phyloP scores from a whole-genome alignment of 2,329 filamentous ascomycete species.

The Diplodia intermedia region DNA sequence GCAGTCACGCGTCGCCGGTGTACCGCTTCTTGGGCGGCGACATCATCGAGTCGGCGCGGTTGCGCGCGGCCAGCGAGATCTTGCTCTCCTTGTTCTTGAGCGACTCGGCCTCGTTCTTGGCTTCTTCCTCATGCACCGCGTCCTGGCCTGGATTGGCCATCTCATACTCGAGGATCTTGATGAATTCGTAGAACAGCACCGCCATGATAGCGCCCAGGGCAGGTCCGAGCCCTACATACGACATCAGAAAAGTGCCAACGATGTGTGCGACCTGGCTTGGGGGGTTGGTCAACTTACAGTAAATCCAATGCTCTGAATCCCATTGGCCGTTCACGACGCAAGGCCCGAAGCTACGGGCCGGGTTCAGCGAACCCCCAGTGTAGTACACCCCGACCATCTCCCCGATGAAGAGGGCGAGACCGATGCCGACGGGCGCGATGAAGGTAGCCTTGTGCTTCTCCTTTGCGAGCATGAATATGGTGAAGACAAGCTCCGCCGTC shows the following conservation, averaged over 20 bases:
- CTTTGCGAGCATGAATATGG: conserved; percentile 67
- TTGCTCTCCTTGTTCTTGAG: conserved; percentile 31
- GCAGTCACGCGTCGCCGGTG: conserved; percentile 2
- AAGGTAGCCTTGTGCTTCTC: conserved; percentile 78
- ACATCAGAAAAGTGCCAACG: background rate
- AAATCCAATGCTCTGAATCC: conserved; percentile 52
- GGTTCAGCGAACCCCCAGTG: conserved; percentile 54
- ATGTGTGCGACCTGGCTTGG: background rate
- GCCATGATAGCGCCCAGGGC: conserved; percentile 54
- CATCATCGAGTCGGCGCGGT: conserved; percentile 25
- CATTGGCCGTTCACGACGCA: conserved; percentile 49
- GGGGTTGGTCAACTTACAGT: conserved; percentile 40
- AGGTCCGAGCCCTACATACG: conserved; percentile 51
- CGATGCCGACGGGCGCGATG: conserved; percentile 74
- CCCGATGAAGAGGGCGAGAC: conserved; percentile 71
- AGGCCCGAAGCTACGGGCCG: conserved; percentile 51
- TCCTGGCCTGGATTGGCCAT: conserved; percentile 58
- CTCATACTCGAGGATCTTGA: conserved; percentile 59
- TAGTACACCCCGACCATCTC: conserved; percentile 58
- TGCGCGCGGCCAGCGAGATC: conserved; percentile 15
- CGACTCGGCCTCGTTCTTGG: conserved; percentile 13
- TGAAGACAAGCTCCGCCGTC: conserved; percentile 50
- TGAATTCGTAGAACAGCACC: conserved; percentile 56
- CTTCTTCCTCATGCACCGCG: conserved; percentile 52
- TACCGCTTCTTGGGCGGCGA: conserved; percentile 11